Conservation (phyloP, 164 flowering plant genomes). For the Paratinospora sagittata region DNA sequence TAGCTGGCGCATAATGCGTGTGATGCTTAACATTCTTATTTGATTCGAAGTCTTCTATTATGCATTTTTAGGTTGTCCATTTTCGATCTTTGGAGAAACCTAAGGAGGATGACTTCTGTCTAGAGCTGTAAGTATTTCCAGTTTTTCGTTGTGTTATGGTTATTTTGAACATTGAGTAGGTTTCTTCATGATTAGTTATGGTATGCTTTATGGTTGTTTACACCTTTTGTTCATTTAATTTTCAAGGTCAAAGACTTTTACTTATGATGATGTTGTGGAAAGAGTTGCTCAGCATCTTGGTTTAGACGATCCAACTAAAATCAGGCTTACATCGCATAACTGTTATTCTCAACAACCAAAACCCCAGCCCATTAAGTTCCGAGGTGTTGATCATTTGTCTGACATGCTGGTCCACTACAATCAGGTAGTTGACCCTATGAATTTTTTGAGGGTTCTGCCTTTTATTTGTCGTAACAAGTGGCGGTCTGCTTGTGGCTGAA, state of each 20-base stretch:
- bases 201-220: neutral
- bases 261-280: constrained; percentile 84
- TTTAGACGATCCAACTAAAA: constrained; percentile 72
- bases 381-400: constrained; percentile 56
- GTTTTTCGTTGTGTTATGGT: neutral
- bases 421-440: constrained; percentile 39
- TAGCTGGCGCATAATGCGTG: too few relatives aligned
- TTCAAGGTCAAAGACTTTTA: constrained; percentile 53
- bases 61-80: constrained; percentile 48
- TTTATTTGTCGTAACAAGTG: neutral
- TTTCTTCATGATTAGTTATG: neutral
- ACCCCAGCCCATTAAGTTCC: constrained; percentile 58
- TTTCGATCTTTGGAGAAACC: constrained; percentile 61
- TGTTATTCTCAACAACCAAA: constrained; percentile 73
- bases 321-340: constrained; percentile 76
- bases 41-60: neutral
- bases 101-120: constrained; percentile 59
- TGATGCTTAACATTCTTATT: neutral
- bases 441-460: neutral
- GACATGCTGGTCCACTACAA: constrained; percentile 79
- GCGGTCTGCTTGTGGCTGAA: neutral
- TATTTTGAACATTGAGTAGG: neutral
- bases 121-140: constrained; percentile 49
- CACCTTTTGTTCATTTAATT: constrained; percentile 5
- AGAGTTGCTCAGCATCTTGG: constrained; percentile 66